A percentile compares a stretch with the other conserved stretches of the same genome.
These are phyloP conservation scores for Globisporangium nunn DNA, from an alignment of 352 stramenopile genomes.

Conservation along the genomic window DNA sequence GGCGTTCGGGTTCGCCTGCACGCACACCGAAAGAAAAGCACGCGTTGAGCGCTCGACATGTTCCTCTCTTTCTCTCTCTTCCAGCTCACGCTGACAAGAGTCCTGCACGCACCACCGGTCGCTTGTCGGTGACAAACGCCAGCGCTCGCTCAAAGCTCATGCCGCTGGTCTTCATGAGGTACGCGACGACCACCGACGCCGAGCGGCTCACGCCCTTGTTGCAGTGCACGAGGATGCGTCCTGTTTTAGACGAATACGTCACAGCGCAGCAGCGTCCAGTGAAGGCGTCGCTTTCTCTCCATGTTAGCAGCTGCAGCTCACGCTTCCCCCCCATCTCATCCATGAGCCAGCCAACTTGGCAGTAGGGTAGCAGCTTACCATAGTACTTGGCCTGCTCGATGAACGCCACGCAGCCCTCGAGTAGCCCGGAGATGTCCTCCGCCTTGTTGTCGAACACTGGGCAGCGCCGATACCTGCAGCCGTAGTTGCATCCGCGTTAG, in stretches of 20 bases:
- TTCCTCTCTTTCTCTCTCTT: background rate
- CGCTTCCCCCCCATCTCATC: too few relatives aligned
- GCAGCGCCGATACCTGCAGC: constrained; percentile 64
- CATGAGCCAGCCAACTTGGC: background rate
- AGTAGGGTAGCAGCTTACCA: constrained; percentile 34
- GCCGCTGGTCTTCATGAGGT: constrained; percentile 82
- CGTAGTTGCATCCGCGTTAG: too few relatives aligned
- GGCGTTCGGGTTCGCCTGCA: constrained; percentile 55
- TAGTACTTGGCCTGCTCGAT: constrained; percentile 90
- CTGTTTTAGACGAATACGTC: constrained; percentile 15
- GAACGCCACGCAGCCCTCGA: constrained; percentile 83
- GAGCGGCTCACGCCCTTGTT: constrained; percentile 89
- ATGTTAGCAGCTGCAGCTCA: constrained; percentile 20
- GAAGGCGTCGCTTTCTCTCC: constrained; percentile 24
- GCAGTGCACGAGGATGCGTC: constrained; percentile 88
- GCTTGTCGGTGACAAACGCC: constrained; percentile 39
- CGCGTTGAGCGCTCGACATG: background rate
- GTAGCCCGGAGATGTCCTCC: constrained; percentile 76
- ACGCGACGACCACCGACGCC: constrained; percentile 84
- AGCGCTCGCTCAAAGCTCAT: constrained; percentile 70
- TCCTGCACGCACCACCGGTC: constrained; percentile 30
- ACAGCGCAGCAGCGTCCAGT: constrained; percentile 1
- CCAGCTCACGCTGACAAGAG: background rate
- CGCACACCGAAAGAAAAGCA: background rate
- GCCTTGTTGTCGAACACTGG: constrained; percentile 88